These are phyloP conservation scores for Exophiala sideris DNA, from an alignment of 2,329 filamentous ascomycete species.

Conservation along the genomic window DNA sequence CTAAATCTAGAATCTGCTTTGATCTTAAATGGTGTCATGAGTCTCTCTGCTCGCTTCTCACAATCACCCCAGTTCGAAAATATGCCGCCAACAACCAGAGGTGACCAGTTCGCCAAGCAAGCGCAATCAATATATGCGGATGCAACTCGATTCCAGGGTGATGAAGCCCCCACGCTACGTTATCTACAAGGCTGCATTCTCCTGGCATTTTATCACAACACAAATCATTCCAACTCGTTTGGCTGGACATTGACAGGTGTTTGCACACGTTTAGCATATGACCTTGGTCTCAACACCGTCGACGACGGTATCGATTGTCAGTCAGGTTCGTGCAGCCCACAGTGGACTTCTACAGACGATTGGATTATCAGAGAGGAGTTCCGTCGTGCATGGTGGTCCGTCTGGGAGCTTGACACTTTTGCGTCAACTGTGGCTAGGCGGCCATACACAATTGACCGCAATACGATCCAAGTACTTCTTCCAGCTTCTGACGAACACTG, in stretches of 20 bases:
- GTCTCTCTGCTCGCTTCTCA: conserved; percentile 1
- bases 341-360: neutral
- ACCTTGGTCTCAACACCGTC: conserved; percentile 71
- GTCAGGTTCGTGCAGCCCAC: neutral
- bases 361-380: conserved; percentile 13
- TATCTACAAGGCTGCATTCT: conserved; percentile 8
- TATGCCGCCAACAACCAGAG: neutral
- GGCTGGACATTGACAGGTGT: conserved; percentile 91
- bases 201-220: conserved; percentile 11
- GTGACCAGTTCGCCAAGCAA: neutral
- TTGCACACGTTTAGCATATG: conserved; percentile 80
- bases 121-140: conserved; percentile 4
- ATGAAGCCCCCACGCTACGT: neutral
- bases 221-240: neutral
- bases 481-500: conserved; percentile 15
- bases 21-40: conserved; percentile 3
- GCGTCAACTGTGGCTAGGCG: conserved; percentile 10
- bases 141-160: neutral
- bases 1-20: neutral
- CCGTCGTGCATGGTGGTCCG: conserved; percentile 12
- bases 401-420: conserved; percentile 17
- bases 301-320: neutral
- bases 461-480: conserved; percentile 10
- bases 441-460: conserved; percentile 11
- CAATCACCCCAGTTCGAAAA: neutral